Conservation (phyloP, 441 rosid species). For the Codiaeum variegatum region DNA sequence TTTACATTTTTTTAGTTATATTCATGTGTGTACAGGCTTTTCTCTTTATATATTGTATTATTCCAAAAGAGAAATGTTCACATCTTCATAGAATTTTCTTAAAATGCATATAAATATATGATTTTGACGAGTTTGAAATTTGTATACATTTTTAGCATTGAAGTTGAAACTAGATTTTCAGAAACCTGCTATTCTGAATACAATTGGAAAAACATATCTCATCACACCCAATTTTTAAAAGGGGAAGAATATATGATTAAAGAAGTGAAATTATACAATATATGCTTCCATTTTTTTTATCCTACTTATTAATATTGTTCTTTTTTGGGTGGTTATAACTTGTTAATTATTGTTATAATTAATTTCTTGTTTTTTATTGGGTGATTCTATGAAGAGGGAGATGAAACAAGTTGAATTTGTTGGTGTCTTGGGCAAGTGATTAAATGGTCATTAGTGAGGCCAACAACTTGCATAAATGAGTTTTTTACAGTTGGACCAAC, state of each 20-base stretch:
- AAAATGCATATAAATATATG: too few species aligned
- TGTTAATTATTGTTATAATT: background rate
- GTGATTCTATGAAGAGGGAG: slow-evolving; percentile 17
- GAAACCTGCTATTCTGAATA: too few species aligned
- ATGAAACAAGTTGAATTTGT: slow-evolving; percentile 28
- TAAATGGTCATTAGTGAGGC: slow-evolving; percentile 67
- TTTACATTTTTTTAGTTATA: too few species aligned
- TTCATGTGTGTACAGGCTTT: too few species aligned
- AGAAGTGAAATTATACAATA: background rate
- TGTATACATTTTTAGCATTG: too few species aligned
- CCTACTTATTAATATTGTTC: background rate
- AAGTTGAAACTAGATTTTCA: too few species aligned
- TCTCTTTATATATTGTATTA: too few species aligned
- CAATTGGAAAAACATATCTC: slow-evolving; percentile 2
- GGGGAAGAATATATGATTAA: slow-evolving; percentile 13
- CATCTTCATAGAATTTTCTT: too few species aligned
- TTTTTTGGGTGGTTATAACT: background rate
- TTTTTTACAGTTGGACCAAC: slow-evolving; percentile 70
- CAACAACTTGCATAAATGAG: slow-evolving; percentile 89
- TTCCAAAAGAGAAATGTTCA: too few species aligned
- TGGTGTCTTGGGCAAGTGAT: slow-evolving; percentile 60
- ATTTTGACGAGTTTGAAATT: too few species aligned
- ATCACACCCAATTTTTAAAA: slow-evolving; percentile 11
- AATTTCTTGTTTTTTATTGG: background rate
- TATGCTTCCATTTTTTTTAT: background rate